Percentiles rank a stretch among this genome's conserved stretches.
Conservation (phyloP, 169 alveolate genomes). For the Plasmodium sp. region DNA sequence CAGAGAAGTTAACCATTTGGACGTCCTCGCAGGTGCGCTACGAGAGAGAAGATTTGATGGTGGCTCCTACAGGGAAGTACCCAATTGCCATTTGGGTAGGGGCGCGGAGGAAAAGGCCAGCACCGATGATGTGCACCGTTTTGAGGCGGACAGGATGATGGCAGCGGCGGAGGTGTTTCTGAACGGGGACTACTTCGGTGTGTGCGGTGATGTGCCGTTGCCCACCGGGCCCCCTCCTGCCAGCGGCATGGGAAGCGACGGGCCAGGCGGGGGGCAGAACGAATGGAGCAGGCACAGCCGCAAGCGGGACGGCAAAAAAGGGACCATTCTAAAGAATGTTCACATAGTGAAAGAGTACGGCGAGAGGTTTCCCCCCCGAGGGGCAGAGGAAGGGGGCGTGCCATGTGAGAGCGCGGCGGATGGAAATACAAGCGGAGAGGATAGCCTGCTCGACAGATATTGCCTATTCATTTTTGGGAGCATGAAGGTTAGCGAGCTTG, state of each 20-base stretch:
- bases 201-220: not conserved
- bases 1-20: not conserved
- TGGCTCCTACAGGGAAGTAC: not conserved
- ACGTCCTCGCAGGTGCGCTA: not conserved
- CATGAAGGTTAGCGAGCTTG: not conserved
- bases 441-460: not conserved
- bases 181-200: not conserved
- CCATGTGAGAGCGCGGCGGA: not conserved
- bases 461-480: constrained; percentile 13
- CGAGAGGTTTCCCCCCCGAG: not conserved
- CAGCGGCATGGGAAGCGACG: not conserved
- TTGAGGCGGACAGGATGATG: not conserved
- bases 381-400: not conserved
- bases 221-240: too few species aligned
- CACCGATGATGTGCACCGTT: not conserved
- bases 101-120: not conserved
- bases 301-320: constrained; percentile 1
- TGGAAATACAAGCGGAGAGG: not conserved
- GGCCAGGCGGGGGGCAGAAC: not conserved
- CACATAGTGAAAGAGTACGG: constrained; percentile 13
- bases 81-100: not conserved
- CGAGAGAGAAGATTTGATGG: not conserved
- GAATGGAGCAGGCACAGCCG: not conserved
- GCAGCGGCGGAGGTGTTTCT: not conserved
- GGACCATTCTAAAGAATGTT: constrained; percentile 19